Percentiles rank a stretch among this genome's conserved stretches.
These are phyloP conservation scores for Alternaria arborescens DNA, from an alignment of 2,329 filamentous ascomycete species.

Conservation along the genomic window DNA sequence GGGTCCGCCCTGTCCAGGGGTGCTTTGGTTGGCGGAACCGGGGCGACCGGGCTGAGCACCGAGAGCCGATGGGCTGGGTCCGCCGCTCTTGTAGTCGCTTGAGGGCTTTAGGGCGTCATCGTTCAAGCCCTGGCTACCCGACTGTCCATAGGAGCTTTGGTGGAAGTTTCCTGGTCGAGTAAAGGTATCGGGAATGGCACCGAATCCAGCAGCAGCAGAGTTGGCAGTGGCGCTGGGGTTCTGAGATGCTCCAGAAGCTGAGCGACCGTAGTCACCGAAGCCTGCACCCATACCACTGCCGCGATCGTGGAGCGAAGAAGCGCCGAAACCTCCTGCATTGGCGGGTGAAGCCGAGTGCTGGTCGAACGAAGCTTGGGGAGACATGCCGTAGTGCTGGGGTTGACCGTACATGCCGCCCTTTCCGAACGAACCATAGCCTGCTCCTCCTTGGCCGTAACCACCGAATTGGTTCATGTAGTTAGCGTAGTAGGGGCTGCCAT, in stretches of 20 bases:
- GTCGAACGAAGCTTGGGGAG: constrained; percentile 66
- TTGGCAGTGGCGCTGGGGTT: constrained; percentile 60
- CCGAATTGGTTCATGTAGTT: constrained; percentile 71
- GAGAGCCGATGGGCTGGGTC: constrained; percentile 67
- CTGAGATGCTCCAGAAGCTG: constrained; percentile 66
- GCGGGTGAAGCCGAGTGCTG: constrained; percentile 70
- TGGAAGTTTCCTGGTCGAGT: constrained; percentile 66
- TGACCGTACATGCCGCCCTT: constrained; percentile 68
- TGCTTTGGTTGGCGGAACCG: constrained; percentile 69
- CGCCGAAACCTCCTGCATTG: constrained; percentile 63
- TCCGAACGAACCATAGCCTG: constrained; percentile 61
- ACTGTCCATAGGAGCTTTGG: constrained; percentile 57
- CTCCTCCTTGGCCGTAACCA: constrained; percentile 59
- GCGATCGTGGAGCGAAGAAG: constrained; percentile 57
- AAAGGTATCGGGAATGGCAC: constrained; percentile 67
- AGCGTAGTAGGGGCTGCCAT: constrained; percentile 68
- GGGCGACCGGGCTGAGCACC: constrained; percentile 68
- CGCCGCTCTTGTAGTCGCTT: constrained; percentile 63
- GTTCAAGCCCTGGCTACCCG: constrained; percentile 55
- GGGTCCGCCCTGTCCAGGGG: constrained; percentile 61
- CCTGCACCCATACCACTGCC: constrained; percentile 58
- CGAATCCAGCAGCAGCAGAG: constrained; percentile 58
- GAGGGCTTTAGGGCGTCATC: constrained; percentile 68
- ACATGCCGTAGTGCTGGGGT: constrained; percentile 68
- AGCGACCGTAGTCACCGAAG: constrained; percentile 67